A percentile compares a stretch with the other conserved stretches of the same genome.
phyloP scores from a whole-genome alignment of 2,329 filamentous ascomycete genomes.

The Aspergillus sp. region DNA sequence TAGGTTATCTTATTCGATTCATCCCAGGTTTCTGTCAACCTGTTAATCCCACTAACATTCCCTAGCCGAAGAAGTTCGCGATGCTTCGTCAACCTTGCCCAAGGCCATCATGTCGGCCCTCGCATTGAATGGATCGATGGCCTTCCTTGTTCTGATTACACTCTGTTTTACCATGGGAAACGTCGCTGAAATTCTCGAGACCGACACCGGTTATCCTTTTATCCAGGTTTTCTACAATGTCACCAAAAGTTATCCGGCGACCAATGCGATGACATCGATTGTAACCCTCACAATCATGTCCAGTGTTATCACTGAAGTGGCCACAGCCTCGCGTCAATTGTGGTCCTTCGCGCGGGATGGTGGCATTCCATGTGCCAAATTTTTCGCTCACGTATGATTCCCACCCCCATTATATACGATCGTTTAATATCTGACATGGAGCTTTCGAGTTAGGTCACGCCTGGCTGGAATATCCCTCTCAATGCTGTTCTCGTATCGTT shows the following conservation, averaged over 20 bases:
- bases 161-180: slow-evolving; percentile 58
- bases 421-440: not conserved
- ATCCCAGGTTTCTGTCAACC: not conserved
- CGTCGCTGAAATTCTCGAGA: slow-evolving; percentile 44
- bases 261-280: slow-evolving; percentile 53
- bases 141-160: slow-evolving; percentile 56
- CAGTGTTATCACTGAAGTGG: slow-evolving; percentile 56
- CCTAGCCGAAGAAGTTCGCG: slow-evolving; percentile 42
- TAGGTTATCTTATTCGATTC: slow-evolving; percentile 21
- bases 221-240: slow-evolving; percentile 59
- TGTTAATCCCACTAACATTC: slow-evolving; percentile 8
- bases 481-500: slow-evolving; percentile 28
- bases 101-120: slow-evolving; percentile 52
- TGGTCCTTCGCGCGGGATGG: slow-evolving; percentile 54
- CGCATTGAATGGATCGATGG: slow-evolving; percentile 52
- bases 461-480: slow-evolving; percentile 42
- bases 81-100: slow-evolving; percentile 53
- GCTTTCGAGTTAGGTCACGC: slow-evolving; percentile 27
- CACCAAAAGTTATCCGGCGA: slow-evolving; percentile 49
- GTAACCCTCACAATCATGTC: slow-evolving; percentile 51
- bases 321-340: slow-evolving; percentile 57
- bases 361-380: slow-evolving; percentile 40
- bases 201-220: slow-evolving; percentile 56
- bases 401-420: not conserved
- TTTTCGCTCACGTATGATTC: slow-evolving; percentile 37